Conservation (phyloP, 345 rosid species). For the Pseudoturritis turrita region DNA sequence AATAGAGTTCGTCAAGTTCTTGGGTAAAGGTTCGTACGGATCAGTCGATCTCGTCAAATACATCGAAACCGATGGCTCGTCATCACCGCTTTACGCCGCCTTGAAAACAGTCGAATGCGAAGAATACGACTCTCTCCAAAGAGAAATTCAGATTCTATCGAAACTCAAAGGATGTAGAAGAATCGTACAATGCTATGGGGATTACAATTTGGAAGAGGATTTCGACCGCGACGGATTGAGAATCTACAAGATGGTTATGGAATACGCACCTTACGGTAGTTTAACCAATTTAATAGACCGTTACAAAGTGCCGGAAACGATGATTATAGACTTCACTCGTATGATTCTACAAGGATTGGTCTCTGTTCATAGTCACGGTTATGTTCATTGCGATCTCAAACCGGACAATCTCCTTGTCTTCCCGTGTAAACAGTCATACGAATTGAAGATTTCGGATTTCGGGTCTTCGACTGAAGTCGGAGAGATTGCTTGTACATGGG, state of each 20-base stretch:
- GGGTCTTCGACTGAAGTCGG: neutral
- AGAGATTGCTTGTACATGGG: neutral
- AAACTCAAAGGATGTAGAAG: neutral
- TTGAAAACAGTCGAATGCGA: no score
- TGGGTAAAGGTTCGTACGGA: no score
- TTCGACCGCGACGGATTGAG: neutral
- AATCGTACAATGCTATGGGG: neutral
- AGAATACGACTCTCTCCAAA: no score
- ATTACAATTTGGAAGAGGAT: neutral
- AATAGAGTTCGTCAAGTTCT: no score
- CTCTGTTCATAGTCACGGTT: slow-evolving; percentile 3
- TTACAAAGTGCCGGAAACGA: neutral
- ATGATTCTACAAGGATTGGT: slow-evolving; percentile 19
- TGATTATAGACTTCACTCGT: slow-evolving; percentile 1
- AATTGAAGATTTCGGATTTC: slow-evolving; percentile 13
- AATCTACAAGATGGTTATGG: slow-evolving; percentile 1
- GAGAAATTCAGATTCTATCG: neutral
- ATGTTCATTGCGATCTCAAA: slow-evolving; percentile 23
- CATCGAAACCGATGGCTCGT: no score
- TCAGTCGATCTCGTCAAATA: no score
- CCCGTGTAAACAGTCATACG: neutral
- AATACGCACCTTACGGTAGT: neutral
- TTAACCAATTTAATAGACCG: neutral
- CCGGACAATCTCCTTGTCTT: neutral
- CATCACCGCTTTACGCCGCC: no score